Base-by-base conservation (phyloP, 2,329 filamentous ascomycete genomes). In the Aspergillus uvarum region DNA sequence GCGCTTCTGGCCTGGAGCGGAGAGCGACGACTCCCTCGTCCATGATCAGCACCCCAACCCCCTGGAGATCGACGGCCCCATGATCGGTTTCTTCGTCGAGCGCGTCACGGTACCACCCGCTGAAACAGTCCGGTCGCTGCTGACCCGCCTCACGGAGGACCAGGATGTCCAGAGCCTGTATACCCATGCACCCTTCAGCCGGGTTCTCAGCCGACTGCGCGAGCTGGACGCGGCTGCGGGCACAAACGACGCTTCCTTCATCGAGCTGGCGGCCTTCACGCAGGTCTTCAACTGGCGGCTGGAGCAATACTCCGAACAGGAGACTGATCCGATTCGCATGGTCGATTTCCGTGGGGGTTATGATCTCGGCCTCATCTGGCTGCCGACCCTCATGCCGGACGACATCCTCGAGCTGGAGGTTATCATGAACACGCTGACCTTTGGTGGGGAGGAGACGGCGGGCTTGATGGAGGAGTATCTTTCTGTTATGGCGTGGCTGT, bases 201-300 rank as follows among this genome's bases (percentile, higher is more conserved):
- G 26, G 5, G 42, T 55, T 10, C 42, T 38, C 16, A 21, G 12
- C 32, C 19, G 26, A 16, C 53, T 55, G 5, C 11, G 12, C 21
- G 19, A 48, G 10, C 29, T 19, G 4, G n/a, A 55, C n/a, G 38
- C 26, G 11, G 53, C 14, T 26, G 29, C 16, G 7, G 44, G 22
- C 42, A 32, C 16, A 2, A 22, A 38, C 5, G 53, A 55, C 42
- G 16, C 26, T 1, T 12, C 42, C 14, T 21, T 55, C 5, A 48
- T 55, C 6, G 44, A 55, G 22, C 19, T 35, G 19, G 31, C 47
- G n/a, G n/a, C 47, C 42, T 44, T 44, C 26, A 22, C 21, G 3
- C 53, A 55, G 21, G 29, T 38, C 12, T 55, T 55, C 53, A 55
- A 55, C 42, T 55, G 53, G 53, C 38, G 29, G 5, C 19, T 55